Conservation (phyloP, 768 basidiomycete genomes). For the Chiua virens region DNA sequence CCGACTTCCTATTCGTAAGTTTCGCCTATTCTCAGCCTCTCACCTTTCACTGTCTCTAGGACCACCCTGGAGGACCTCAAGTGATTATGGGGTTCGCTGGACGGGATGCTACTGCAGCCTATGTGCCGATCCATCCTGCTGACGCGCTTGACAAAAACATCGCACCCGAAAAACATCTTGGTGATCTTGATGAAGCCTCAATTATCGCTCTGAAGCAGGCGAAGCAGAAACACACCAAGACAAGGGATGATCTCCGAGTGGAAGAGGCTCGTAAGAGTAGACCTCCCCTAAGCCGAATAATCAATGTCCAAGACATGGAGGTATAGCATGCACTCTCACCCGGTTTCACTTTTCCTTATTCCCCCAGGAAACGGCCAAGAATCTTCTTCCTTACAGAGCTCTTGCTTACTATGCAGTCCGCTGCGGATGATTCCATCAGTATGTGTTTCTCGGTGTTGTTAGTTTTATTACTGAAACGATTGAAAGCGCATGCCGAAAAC, state of each 20-base stretch:
- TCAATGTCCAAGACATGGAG: slow-evolving; percentile 84
- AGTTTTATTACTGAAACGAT: slow-evolving; percentile 11
- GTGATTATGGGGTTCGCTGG: slow-evolving; percentile 87
- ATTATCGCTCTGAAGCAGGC: slow-evolving; percentile 37
- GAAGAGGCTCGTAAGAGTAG: slow-evolving; percentile 57
- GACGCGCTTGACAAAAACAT: slow-evolving; percentile 76
- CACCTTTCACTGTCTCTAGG: slow-evolving; percentile 36
- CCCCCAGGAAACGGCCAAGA: slow-evolving; percentile 65
- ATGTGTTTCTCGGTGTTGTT: slow-evolving; percentile 28
- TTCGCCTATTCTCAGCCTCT: background rate
- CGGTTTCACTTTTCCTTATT: background rate
- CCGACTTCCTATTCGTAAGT: slow-evolving; percentile 67
- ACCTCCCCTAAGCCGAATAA: slow-evolving; percentile 66
- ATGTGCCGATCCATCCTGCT: slow-evolving; percentile 83
- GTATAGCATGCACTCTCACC: slow-evolving; percentile 32
- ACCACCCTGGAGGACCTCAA: slow-evolving; percentile 79
- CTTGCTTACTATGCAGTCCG: slow-evolving; percentile 84
- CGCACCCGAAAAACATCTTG: slow-evolving; percentile 69
- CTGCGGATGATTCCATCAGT: slow-evolving; percentile 85
- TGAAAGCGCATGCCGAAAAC: slow-evolving; percentile 64
- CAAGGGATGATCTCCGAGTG: slow-evolving; percentile 70
- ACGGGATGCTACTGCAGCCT: slow-evolving; percentile 74
- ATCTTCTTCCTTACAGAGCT: slow-evolving; percentile 71
- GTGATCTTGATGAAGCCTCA: slow-evolving; percentile 53
- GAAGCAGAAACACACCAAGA: slow-evolving; percentile 46